Base-by-base conservation (phyloP, 768 basidiomycete genomes). In the Obba rivulosa region DNA sequence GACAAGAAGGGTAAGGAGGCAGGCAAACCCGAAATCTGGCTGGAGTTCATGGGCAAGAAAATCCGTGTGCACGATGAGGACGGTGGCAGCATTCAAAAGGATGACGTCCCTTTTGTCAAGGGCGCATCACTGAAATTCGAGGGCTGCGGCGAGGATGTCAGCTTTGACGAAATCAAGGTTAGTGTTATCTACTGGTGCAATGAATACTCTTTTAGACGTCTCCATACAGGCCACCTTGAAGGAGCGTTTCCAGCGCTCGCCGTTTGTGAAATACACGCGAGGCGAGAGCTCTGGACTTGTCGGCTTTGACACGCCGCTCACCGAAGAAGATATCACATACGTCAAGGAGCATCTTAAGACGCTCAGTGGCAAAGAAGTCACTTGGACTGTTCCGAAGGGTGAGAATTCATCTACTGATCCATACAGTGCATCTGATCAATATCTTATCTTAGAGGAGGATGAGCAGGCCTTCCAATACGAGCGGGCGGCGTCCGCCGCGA, bases 21-120 rank as follows among this genome's bases (percentile, higher is more conserved):
- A 11, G 38, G 57, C 35, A 64, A 74, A 54, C 79, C 78, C 16
- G 83, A 88, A 42, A 70, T 88, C 1, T 81, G 75, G 51, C 75
- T 91, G 43, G 82, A 90, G 54, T 87, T 87, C 64, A 74, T 91
- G 68, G 87, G 87, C 8, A 73, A 69, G 40, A 83, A 81, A 51
- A 64, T 91, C 44, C 76, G 77, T 45, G 82, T 89, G 46, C 71
- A 79, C 45, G 68, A 78, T 37, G 80, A 81, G 45, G 77, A 79
- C 40, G 51, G 54, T 13, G 74, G 72, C 9, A 69, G 68, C 34
- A 68, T 78, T 47, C 70, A 67, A 48, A 62, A 62, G 24, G 70
- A 71, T 43, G 73, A 77, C 37, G 60, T 75, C 1, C 70, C 72
- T 17, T 69, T 66, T 55, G 60, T 72, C 40, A 66, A 67, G 52